Base-by-base conservation (phyloP, 345 rosid genomes). In the Arabidopsis thaliana region DNA sequence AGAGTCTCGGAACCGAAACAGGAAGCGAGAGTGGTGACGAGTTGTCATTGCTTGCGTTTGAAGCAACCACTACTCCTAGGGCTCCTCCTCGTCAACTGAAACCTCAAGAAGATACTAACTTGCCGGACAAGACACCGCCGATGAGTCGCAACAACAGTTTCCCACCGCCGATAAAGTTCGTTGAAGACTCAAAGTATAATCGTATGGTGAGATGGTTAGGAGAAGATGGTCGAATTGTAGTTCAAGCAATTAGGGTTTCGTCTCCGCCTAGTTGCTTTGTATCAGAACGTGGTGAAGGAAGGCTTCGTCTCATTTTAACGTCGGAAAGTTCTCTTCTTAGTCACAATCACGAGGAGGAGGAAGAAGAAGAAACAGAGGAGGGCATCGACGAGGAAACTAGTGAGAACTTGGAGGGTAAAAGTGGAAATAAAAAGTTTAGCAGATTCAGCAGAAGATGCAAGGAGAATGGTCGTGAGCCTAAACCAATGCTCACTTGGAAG, bases 161-260 rank as follows among this genome's bases (percentile, higher is more conserved):
- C 75, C 99, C 99, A 3, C 99, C 98, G 10, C 98, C 98, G 6
- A 65, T 96, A 68, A 88, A 87, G 13, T 87, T 91, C 32, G 74
- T 88, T 40, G 75, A 83, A 38, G 84, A 86, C 13, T 87, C 89
- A 24, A 67, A 49, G 24, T 78, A 81, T 0, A 67, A 33, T 51
- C 81, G 85, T 0, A 75, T 92, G 51, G 82, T 79, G 59, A 73
- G 79, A 55, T 75, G 91, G 61, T 75, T 68, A 52, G 77, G 96
- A 9, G 97, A 88, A 81, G 90, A 82, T 42, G 99, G 98, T 37
- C 82, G 97, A 66, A 81, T 96, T 59, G 74, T 96, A 33, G 74
- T 96, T 67, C 67, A 82, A 78, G 96, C 96, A 1, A 86, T 82
- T 32, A 57, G 36, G 38, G 78, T 72, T 51, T 60, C 82, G 48